These are phyloP conservation scores for Coemansia sp. DNA, from an alignment of 192 early-diverging fungal genomes.

Conservation along the genomic window DNA sequence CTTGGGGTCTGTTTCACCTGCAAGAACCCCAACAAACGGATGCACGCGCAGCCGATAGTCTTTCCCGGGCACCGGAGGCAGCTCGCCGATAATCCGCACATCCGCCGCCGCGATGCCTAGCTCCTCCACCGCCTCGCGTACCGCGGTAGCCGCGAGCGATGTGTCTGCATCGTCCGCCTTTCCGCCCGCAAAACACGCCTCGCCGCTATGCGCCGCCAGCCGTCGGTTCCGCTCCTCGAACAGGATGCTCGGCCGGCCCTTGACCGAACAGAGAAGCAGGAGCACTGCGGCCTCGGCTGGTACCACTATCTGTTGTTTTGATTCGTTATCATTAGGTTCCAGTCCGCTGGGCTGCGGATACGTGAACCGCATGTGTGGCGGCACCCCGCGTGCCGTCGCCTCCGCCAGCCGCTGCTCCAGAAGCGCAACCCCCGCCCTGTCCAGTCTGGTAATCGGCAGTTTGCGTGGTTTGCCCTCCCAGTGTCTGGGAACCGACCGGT, in stretches of 20 bases:
- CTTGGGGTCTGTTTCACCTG: slow-evolving; percentile 44
- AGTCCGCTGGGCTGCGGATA: neutral
- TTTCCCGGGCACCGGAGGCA: slow-evolving; percentile 65
- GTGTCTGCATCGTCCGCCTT: slow-evolving; percentile 65
- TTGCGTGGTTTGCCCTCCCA: neutral
- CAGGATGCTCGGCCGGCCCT: slow-evolving; percentile 65
- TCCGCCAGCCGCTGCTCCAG: slow-evolving; percentile 25
- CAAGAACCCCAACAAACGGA: slow-evolving; percentile 63
- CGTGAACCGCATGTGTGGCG: slow-evolving; percentile 25
- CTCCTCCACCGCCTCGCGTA: slow-evolving; percentile 85
- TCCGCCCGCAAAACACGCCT: slow-evolving; percentile 81
- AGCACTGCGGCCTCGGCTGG: slow-evolving; percentile 38
- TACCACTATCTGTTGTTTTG: too few species aligned
- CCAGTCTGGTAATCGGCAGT: slow-evolving; percentile 26
- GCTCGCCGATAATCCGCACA: slow-evolving; percentile 64
- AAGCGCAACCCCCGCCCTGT: slow-evolving; percentile 8
- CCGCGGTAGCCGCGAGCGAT: slow-evolving; percentile 62
- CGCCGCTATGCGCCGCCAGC: slow-evolving; percentile 74
- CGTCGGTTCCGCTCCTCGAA: slow-evolving; percentile 73
- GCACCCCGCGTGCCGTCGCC: neutral
- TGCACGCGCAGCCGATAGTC: slow-evolving; percentile 59
- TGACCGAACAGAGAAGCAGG: slow-evolving; percentile 64
- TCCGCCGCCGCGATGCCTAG: slow-evolving; percentile 54
- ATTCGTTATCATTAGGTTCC: too few species aligned
- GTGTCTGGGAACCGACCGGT: neutral